Conservation (phyloP, 495 filamentous ascomycete species). For the Annulohypoxylon bovei region DNA sequence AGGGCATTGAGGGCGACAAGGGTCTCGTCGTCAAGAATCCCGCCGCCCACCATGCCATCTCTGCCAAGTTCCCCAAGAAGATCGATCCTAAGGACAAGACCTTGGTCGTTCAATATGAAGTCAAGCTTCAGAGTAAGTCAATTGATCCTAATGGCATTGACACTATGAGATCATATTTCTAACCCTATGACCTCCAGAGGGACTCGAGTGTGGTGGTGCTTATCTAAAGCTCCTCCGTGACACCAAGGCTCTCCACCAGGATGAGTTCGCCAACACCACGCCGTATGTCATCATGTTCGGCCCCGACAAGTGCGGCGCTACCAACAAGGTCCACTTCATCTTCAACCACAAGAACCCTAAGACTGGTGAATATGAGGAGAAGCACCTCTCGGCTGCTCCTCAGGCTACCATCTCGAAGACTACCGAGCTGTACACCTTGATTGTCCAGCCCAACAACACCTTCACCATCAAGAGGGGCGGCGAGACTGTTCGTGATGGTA, state of each 20-base stretch:
- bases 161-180: slow-evolving; percentile 38
- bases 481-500: slow-evolving; percentile 83
- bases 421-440: slow-evolving; percentile 92
- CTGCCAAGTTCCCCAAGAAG: slow-evolving; percentile 96
- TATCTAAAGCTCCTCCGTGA: slow-evolving; percentile 99
- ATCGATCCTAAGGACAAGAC: slow-evolving; percentile 97
- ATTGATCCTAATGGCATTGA: slow-evolving; percentile 29
- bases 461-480: slow-evolving; percentile 92
- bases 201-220: slow-evolving; percentile 97
- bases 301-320: slow-evolving; percentile 98
- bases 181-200: slow-evolving; percentile 64
- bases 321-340: slow-evolving; percentile 99
- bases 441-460: slow-evolving; percentile 94
- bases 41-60: slow-evolving; percentile 98
- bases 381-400: slow-evolving; percentile 90
- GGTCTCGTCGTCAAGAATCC: slow-evolving; percentile 97
- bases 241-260: slow-evolving; percentile 94
- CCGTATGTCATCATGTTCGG: slow-evolving; percentile 99
- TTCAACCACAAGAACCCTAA: slow-evolving; percentile 99
- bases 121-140: slow-evolving; percentile 94
- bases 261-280: slow-evolving; percentile 97
- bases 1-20: slow-evolving; percentile 95
- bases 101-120: slow-evolving; percentile 98
- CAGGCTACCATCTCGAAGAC: slow-evolving; percentile 88
- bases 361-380: slow-evolving; percentile 99